phyloP scores from a whole-genome alignment of 306 rosid genomes.

The Neltuma alba region DNA sequence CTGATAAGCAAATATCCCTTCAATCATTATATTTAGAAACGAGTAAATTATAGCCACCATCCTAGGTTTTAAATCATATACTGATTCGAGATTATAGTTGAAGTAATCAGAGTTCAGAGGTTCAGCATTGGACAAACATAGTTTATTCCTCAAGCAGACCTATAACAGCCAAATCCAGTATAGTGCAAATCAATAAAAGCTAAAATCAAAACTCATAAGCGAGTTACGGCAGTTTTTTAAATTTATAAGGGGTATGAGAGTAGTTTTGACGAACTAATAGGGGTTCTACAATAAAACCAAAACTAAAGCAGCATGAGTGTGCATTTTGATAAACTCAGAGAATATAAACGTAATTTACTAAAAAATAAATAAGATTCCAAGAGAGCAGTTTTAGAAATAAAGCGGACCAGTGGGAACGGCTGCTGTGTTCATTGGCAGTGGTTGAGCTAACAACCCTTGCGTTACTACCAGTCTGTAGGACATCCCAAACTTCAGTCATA shows the following conservation, averaged over 20 bases:
- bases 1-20: constrained; percentile 36
- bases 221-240: neutral
- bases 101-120: neutral
- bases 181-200: neutral
- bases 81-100: neutral
- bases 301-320: neutral
- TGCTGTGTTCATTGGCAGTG: constrained; percentile 90
- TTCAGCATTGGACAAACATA: neutral
- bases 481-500: constrained; percentile 96
- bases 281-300: too few species aligned
- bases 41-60: neutral
- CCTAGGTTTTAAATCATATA: neutral
- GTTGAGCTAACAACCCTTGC: constrained; percentile 95
- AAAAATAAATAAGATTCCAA: neutral
- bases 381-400: neutral
- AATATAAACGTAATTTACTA: neutral
- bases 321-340: neutral
- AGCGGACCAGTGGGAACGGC: constrained; percentile 91
- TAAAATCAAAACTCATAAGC: neutral
- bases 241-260: neutral
- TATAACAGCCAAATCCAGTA: neutral
- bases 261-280: too few species aligned
- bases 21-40: constrained; percentile 1
- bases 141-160: neutral
- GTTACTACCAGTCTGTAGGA: constrained; percentile 92